These are phyloP conservation scores for Monosporozyma unispora DNA, from an alignment of 805 yeast genomes.

Conservation along the genomic window DNA sequence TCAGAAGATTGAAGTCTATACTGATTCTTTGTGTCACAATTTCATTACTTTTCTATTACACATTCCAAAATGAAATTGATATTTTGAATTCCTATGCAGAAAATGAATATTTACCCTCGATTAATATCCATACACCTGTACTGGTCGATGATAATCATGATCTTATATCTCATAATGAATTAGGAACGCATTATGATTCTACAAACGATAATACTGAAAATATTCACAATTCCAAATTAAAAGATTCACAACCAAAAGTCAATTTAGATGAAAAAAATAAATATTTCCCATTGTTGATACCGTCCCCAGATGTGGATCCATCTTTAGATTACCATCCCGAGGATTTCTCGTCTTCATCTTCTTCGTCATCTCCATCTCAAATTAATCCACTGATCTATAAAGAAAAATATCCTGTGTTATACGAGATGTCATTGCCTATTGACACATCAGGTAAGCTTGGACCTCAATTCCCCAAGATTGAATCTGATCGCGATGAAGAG, in stretches of 20 bases:
- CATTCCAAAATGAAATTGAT: constrained; percentile 30
- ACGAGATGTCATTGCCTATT: constrained; percentile 19
- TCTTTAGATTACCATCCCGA: constrained; percentile 7
- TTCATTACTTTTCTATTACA: constrained; percentile 27
- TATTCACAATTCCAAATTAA: not conserved
- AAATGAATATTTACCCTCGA: constrained; percentile 28
- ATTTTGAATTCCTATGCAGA: constrained; percentile 30
- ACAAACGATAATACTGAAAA: not conserved
- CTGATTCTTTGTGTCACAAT: constrained; percentile 23
- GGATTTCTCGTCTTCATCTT: constrained; percentile 4
- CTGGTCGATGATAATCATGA: not conserved
- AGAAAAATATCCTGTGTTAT: constrained; percentile 21
- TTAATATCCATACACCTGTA: constrained; percentile 6
- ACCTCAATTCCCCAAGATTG: not conserved
- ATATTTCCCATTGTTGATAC: constrained; percentile 32
- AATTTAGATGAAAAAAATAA: constrained; percentile 29
- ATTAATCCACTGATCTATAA: constrained; percentile 4
- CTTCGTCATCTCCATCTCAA: not conserved
- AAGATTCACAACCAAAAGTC: not conserved
- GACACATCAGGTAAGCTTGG: constrained; percentile 2
- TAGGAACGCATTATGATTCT: not conserved
- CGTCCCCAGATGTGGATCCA: constrained; percentile 16
- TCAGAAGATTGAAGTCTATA: constrained; percentile 22
- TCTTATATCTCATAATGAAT: not conserved
- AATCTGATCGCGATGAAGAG: not conserved